Evolutionary conservation across 2,329 filamentous ascomycete species (phyloP), one percentile per base, ranked within the genome.

Genomic region (Aspergillus nomiae): DNA sequence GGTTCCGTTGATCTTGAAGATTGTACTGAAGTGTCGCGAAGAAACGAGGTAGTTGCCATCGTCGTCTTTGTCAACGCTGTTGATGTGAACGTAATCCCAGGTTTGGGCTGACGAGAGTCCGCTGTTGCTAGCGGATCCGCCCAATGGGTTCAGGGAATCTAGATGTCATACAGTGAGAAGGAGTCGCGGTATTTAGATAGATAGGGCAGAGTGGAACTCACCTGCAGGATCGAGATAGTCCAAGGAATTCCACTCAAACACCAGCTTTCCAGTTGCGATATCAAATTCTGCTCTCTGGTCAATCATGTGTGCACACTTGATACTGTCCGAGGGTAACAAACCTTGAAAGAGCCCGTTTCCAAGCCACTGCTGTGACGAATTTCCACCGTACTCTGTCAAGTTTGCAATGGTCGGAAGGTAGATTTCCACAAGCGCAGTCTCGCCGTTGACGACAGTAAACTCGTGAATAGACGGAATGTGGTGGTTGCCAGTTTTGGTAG

Each of bases 401-500:
- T 46, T 24, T 46, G 43, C 43, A 6, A 46, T 24, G 21, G 43
- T 46, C 7, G 43, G 43, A 46, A 21, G n/a, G 11, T 46, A 46
- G 6, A 46, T 24, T 14, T 46, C 43, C 9, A 46, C 43, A 21
- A 46, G 43, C 7, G 43, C 43, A 46, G 43, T 21, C 43, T 46
- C 21, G n/a, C 21, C 43, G 24, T 46, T 46, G n/a, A 46, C 43
- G 0, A 46, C 43, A 10, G 43, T 46, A 46, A 46, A 46, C 12
- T 46, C 43, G n/a, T 46, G 43, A 1, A 46, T 46, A 11, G 43
- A 46, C 2, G 43, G 43, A 12, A 46, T 46, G 14, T 46, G 43
- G 21, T 46, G 11, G 3, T 46, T 46, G 7, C 43, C 43, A 14
- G 82, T 83, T 1, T 80, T 76, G 2, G 86, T 74, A 64, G 83